These are phyloP conservation scores for Saussurea involucrata DNA, from an alignment of 129 eudicot species.

Conservation along the genomic window DNA sequence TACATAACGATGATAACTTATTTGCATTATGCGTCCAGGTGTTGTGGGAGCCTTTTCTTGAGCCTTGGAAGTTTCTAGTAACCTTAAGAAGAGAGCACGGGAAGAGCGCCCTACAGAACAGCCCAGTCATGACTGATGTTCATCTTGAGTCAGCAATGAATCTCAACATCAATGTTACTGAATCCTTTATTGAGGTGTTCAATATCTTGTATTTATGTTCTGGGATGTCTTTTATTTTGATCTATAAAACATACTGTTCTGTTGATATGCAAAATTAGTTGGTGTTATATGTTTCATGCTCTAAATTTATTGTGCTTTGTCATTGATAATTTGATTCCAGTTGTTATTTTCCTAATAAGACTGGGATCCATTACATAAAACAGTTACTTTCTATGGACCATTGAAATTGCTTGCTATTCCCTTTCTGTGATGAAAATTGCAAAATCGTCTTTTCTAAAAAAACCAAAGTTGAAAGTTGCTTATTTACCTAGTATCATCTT, in stretches of 20 bases:
- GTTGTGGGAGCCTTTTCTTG: slow-evolving; percentile 97
- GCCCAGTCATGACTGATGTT: slow-evolving; percentile 51
- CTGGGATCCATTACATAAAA: not conserved
- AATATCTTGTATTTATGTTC: not conserved
- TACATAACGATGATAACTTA: not conserved
- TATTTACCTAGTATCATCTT: not conserved
- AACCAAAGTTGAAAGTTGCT: not conserved
- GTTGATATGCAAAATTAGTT: not conserved
- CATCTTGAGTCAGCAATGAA: slow-evolving; percentile 54
- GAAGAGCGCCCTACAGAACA: slow-evolving; percentile 51
- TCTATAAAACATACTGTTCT: not conserved
- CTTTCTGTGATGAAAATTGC: not conserved
- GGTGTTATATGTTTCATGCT: not conserved
- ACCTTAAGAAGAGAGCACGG: slow-evolving; percentile 47
- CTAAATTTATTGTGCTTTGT: not conserved
- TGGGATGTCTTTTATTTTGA: not conserved
- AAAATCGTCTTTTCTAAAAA: not conserved
- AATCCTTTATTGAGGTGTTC: slow-evolving; percentile 75
- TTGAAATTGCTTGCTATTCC: not conserved
- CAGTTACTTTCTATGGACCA: not conserved
- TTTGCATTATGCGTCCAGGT: slow-evolving; percentile 44
- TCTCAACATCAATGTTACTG: slow-evolving; percentile 83
- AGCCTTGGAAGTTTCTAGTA: slow-evolving; percentile 81
- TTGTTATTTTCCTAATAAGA: not conserved
- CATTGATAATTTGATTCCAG: not conserved